phyloP scores from a whole-genome alignment of 345 rosid species.

The Trapa incisa region DNA sequence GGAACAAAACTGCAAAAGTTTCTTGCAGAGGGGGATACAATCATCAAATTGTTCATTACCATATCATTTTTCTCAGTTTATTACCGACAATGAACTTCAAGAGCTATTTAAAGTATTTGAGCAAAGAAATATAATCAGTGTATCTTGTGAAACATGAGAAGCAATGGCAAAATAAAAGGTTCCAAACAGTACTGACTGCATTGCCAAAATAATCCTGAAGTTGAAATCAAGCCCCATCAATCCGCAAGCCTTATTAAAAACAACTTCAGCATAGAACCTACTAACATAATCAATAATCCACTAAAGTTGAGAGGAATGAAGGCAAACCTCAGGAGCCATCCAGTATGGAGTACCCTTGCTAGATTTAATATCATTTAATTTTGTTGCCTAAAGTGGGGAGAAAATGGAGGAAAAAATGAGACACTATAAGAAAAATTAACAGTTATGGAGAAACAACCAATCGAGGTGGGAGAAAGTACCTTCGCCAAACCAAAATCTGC shows the following conservation, averaged over 20 bases:
- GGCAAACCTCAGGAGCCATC: conserved; percentile 94
- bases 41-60: too few species aligned
- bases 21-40: too few species aligned
- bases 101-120: too few species aligned
- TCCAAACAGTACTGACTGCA: too few species aligned
- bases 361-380: conserved; percentile 51
- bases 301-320: conserved; percentile 1
- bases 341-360: conserved; percentile 72
- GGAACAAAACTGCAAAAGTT: too few species aligned
- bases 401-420: not conserved
- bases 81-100: too few species aligned
- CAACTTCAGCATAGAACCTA: not conserved
- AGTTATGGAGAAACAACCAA: not conserved
- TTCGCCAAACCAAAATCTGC: conserved; percentile 35
- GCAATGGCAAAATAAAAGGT: too few species aligned
- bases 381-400: not conserved
- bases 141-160: too few species aligned
- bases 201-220: too few species aligned
- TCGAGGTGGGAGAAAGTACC: conserved; percentile 5
- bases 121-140: too few species aligned
- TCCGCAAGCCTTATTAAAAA: not conserved
- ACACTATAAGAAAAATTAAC: not conserved
- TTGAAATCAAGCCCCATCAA: too few species aligned
- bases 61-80: too few species aligned
- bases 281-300: not conserved